Conservation (phyloP, 768 basidiomycete genomes). For the Phanerochaete carnosa region DNA sequence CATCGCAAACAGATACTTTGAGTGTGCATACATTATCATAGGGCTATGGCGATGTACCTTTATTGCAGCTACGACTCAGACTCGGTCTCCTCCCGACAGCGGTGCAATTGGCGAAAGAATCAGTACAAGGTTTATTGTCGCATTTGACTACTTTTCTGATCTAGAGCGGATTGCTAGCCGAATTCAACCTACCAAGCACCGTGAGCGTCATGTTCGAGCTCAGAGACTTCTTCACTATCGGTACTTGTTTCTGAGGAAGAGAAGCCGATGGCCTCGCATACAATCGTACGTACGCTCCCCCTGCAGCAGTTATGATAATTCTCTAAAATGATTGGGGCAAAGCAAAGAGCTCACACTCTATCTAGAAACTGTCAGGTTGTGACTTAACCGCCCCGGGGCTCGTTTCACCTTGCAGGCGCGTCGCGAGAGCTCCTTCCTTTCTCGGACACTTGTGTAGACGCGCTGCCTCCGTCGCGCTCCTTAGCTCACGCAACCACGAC, state of each 20-base stretch:
- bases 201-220: constrained; percentile 37
- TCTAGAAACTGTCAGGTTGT: too few relatives aligned
- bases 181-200: constrained; percentile 18
- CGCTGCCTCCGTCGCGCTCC: too few relatives aligned
- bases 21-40: too few relatives aligned
- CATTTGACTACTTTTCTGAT: neutral
- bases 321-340: too few relatives aligned
- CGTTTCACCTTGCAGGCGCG: too few relatives aligned
- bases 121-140: constrained; percentile 9
- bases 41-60: constrained; percentile 63
- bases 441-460: too few relatives aligned
- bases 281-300: constrained; percentile 60
- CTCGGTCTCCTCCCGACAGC: constrained; percentile 59
- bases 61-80: constrained; percentile 47
- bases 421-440: too few relatives aligned
- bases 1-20: too few relatives aligned
- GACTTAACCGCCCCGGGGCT: too few relatives aligned
- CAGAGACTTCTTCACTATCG: constrained; percentile 54
- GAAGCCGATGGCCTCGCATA: constrained; percentile 60
- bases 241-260: constrained; percentile 30
- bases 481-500: too few relatives aligned
- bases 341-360: too few relatives aligned
- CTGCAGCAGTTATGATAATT: too few relatives aligned
- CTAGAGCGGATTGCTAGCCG: constrained; percentile 13
- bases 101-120: constrained; percentile 43